Conservation (phyloP, 2,329 filamentous ascomycete genomes). For the Fusarium sublunatum region DNA sequence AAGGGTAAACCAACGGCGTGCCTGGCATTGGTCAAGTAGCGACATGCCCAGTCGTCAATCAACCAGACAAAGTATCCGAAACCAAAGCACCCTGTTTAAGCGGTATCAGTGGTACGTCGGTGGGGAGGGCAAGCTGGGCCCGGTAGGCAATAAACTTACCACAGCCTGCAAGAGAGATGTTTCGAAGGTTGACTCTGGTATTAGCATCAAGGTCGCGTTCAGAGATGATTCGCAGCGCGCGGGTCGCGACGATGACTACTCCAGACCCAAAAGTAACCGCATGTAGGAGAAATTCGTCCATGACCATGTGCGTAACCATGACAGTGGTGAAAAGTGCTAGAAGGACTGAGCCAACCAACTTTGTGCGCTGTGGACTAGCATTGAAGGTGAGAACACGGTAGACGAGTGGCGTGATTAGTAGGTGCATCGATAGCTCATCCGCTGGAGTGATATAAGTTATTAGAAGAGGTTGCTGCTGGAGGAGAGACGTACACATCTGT, state of each 20-base stretch:
- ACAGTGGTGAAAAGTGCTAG: conserved; percentile 46
- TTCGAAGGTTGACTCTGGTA: conserved; percentile 34
- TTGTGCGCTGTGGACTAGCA: conserved; percentile 42
- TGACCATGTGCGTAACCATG: conserved; percentile 56
- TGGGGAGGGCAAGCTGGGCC: background rate
- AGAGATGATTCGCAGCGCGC: conserved; percentile 48
- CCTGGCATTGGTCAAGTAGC: conserved; percentile 43
- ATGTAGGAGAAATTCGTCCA: conserved; percentile 57
- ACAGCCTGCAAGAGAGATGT: conserved; percentile 33
- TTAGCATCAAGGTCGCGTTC: conserved; percentile 47
- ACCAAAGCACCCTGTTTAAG: conserved; percentile 47
- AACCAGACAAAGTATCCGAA: conserved; percentile 56
- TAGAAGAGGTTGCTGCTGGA: background rate
- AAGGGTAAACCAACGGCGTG: conserved; percentile 50
- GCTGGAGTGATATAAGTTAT: conserved; percentile 36
- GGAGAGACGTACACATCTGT: conserved; percentile 48
- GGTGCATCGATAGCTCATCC: conserved; percentile 57
- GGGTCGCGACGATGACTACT: conserved; percentile 51
- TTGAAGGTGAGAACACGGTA: conserved; percentile 55
- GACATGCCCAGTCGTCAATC: conserved; percentile 53
- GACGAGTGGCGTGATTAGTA: conserved; percentile 55
- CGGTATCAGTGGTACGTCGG: too few species aligned
- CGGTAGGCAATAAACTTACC: conserved; percentile 4
- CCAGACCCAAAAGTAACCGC: conserved; percentile 51
- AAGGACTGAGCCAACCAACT: conserved; percentile 38